These are phyloP conservation scores for Dryadomyces quercus-mongolicae DNA, from an alignment of 2,329 filamentous ascomycete species.

Conservation along the genomic window DNA sequence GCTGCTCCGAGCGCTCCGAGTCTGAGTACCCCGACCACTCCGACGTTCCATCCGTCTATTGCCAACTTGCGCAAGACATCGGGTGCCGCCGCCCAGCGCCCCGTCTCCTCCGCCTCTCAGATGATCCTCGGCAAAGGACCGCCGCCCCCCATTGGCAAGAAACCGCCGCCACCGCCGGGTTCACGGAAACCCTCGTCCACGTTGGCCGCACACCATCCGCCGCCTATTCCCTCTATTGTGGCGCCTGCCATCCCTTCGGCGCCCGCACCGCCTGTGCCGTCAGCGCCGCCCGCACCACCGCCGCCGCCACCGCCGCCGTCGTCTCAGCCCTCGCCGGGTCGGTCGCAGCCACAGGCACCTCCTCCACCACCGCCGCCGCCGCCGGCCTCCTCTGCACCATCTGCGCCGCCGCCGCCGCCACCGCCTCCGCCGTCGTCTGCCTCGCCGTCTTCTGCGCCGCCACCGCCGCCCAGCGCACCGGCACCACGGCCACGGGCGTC, in stretches of 20 bases:
- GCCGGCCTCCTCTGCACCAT: slow-evolving; percentile 17
- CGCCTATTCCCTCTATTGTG: slow-evolving; percentile 14
- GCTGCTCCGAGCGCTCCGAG: slow-evolving; percentile 21
- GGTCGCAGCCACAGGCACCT: slow-evolving; percentile 16
- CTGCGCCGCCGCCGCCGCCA: slow-evolving; percentile 20
- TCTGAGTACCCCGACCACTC: not conserved
- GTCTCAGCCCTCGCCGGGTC: slow-evolving; percentile 13
- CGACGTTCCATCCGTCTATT: slow-evolving; percentile 37
- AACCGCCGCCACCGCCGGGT: slow-evolving; percentile 51
- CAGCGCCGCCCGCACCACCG: slow-evolving; percentile 21
- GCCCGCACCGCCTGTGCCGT: slow-evolving; percentile 26
- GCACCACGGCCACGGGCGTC: slow-evolving; percentile 18
- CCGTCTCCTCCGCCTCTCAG: slow-evolving; percentile 47
- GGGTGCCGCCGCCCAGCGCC: slow-evolving; percentile 37
- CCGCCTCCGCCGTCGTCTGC: slow-evolving; percentile 20
- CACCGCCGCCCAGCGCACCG: slow-evolving; percentile 26
- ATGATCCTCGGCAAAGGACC: slow-evolving; percentile 43
- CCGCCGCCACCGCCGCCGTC: slow-evolving; percentile 23
- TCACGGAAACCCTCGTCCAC: slow-evolving; percentile 42
- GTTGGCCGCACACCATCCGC: slow-evolving; percentile 3
- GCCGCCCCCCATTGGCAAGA: slow-evolving; percentile 69
- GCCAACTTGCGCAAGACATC: slow-evolving; percentile 46
- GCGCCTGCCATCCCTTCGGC: slow-evolving; percentile 22
- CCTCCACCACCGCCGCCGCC: slow-evolving; percentile 21
- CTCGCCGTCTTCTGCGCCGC: slow-evolving; percentile 8